Evolutionary conservation across 2,329 filamentous ascomycete species (phyloP).

Genomic region (Fusarium chuoi): DNA sequence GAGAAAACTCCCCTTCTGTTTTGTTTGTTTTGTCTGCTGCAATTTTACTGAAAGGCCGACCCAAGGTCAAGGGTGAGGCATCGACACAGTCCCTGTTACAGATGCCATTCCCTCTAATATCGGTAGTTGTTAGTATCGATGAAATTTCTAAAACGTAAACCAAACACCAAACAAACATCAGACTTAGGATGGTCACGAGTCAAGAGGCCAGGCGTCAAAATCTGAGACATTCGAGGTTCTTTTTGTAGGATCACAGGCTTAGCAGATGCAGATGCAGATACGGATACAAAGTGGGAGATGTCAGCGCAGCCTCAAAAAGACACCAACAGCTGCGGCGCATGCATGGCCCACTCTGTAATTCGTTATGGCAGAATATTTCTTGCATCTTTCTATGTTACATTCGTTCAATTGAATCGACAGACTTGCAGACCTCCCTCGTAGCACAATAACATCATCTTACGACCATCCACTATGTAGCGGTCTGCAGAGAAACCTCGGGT

Average conservation of each 20-base stretch:
- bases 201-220: constrained; percentile 20
- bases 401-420: constrained; percentile 11
- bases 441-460: constrained; percentile 15
- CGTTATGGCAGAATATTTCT: neutral
- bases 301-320: constrained; percentile 26
- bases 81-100: constrained; percentile 21
- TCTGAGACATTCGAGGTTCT: constrained; percentile 20
- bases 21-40: constrained; percentile 3
- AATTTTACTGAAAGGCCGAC: constrained; percentile 17
- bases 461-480: constrained; percentile 20
- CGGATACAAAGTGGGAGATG: constrained; percentile 2
- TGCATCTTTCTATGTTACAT: constrained; percentile 8
- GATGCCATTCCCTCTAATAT: constrained; percentile 6
- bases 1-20: constrained; percentile 6
- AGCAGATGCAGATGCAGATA: neutral
- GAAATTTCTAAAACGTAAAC: constrained; percentile 7
- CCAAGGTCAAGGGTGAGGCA: constrained; percentile 3
- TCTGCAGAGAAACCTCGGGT: constrained; percentile 33
- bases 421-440: neutral
- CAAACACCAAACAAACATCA: constrained; percentile 4
- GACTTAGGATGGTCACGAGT: constrained; percentile 18
- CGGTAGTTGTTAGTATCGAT: neutral
- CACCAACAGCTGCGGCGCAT: constrained; percentile 30
- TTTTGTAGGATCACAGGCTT: neutral
- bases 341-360: constrained; percentile 14